Evolutionary conservation across 2,329 filamentous ascomycete species (phyloP), one percentile per base, ranked within the genome.

Genomic region (Exophiala viscosa): DNA sequence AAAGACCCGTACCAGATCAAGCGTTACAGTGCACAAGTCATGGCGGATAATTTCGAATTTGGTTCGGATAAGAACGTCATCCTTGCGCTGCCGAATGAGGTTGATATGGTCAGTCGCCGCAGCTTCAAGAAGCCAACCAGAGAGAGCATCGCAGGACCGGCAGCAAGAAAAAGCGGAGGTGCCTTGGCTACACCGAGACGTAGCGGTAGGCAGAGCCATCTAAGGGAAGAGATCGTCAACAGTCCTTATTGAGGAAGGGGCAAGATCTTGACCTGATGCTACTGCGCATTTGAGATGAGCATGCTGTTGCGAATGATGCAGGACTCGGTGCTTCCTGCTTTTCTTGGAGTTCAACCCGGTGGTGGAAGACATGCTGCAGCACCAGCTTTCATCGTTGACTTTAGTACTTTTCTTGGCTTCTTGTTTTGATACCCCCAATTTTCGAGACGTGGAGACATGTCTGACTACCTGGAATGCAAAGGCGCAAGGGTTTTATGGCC

Each of bases 41-140:
- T 95, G 78, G 93, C 93, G 3, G 93, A 99, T 69, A 95, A 99
- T 69, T 99, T 99, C 83, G 90, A 93, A 65, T 99, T 90, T 66
- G 92, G 92, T 42, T 91, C 86, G 4, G 93, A 99, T 71, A 95
- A 96, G 81, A 96, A 96, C 65, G 90, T 99, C 64, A 96, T 99
- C 65, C 92, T 99, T 33, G 93, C 93, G 1, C 76, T 99, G 59
- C 91, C 93, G 2, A 96, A 99, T 67, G 91, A 97, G 70, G 93
- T 99, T 62, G 95, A 96, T 71, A 97, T 97, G 91, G 89, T 99
- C 10, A 87, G 86, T 41, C 91, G 92, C 71, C 82, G 86, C 63
- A 86, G 84, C 52, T 81, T 99, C 66, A 89, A 89, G 77, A 85
- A 85, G 65, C 90, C 92, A 1, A 97, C 93, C 1, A 78, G 93